A percentile compares a stretch with the other conserved stretches of the same genome.
These are phyloP conservation scores for Lycium ferocissimum DNA, from an alignment of 257 asterid species.

Conservation along the genomic window DNA sequence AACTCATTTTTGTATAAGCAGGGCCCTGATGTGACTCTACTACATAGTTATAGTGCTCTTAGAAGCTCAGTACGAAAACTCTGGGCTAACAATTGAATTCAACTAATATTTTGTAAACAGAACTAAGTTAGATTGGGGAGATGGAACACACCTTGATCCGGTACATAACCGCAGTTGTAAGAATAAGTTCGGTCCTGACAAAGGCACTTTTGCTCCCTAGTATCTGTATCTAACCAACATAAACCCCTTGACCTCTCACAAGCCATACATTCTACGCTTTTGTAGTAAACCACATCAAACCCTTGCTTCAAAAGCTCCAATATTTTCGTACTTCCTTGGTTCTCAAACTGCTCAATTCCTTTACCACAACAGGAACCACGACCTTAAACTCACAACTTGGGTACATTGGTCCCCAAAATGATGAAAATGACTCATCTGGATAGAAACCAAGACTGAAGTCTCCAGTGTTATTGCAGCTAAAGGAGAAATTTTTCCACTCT, in stretches of 20 bases:
- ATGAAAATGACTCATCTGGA: background rate
- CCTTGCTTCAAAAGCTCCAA: conserved; percentile 31
- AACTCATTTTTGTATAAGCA: conserved; percentile 25
- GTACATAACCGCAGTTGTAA: background rate
- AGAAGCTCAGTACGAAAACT: conserved; percentile 47
- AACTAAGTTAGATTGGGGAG: background rate
- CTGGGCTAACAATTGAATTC: background rate
- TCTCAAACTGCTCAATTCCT: background rate
- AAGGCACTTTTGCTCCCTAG: conserved; percentile 17
- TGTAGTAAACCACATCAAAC: conserved; percentile 23
- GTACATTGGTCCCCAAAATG: background rate
- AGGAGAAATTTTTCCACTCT: background rate
- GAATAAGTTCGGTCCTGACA: conserved; percentile 26
- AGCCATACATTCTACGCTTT: background rate
- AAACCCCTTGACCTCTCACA: conserved; percentile 32
- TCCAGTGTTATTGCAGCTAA: conserved; percentile 18
- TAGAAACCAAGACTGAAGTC: background rate
- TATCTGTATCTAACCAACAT: conserved; percentile 34
- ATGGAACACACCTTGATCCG: conserved; percentile 15
- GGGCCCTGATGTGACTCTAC: conserved; percentile 41
- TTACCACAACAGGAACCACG: conserved; percentile 15
- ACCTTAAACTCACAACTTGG: background rate
- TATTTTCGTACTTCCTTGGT: background rate
- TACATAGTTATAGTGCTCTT: conserved; percentile 47
- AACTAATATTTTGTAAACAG: background rate